Percentiles rank a stretch among this genome's conserved stretches.
These are phyloP conservation scores for Euryodendron excelsum DNA, from an alignment of 148 eudicot genomes.

Conservation along the genomic window DNA sequence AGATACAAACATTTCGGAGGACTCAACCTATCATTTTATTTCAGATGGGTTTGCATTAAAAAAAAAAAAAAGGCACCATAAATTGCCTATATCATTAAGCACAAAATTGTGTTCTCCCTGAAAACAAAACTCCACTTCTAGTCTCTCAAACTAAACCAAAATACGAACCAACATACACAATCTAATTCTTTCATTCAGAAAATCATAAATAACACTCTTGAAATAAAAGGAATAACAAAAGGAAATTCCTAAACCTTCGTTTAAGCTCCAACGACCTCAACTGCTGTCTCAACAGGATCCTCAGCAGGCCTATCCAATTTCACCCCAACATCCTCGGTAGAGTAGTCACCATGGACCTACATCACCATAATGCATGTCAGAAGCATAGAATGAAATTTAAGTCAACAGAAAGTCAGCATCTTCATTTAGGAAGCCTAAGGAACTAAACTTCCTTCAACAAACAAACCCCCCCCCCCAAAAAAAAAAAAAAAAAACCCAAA, in stretches of 20 bases:
- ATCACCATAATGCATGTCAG: constrained; percentile 12
- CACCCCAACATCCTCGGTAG: constrained; percentile 61
- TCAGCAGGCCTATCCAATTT: constrained; percentile 78
- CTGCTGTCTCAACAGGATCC: constrained; percentile 42
- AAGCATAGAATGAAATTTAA: constrained; percentile 12
- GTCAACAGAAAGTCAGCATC: background rate
- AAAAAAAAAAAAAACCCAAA: too few relatives aligned
- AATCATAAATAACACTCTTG: background rate
- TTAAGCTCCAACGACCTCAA: constrained; percentile 35
- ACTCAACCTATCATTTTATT: background rate
- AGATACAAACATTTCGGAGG: background rate
- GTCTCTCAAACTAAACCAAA: constrained; percentile 6
- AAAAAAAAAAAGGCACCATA: background rate
- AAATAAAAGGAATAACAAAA: background rate
- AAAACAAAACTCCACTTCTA: constrained; percentile 1
- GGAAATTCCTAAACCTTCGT: background rate
- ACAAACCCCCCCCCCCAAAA: too few relatives aligned
- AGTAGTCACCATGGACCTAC: constrained; percentile 78
- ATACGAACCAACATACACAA: background rate
- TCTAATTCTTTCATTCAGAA: background rate
- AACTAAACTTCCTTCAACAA: background rate
- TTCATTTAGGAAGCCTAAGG: background rate
- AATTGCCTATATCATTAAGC: background rate
- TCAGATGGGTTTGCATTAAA: background rate
- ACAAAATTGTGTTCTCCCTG: background rate